Base-by-base conservation (phyloP, 371 early-diverging fungal genomes). In the Apophysomyces elegans region DNA sequence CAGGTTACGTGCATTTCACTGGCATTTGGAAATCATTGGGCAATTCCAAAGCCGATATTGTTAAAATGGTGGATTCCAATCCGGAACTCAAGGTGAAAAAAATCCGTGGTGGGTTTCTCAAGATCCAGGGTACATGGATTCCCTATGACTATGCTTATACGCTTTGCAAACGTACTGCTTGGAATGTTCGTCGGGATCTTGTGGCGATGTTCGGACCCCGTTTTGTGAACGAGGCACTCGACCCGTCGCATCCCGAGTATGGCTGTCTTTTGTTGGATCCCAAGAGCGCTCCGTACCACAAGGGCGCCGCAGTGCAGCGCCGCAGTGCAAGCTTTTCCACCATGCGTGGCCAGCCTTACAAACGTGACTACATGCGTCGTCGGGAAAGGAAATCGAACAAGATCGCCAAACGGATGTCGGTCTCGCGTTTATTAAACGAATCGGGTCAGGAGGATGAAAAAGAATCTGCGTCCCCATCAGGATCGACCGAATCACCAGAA, bases 111-210 rank as follows among this genome's bases (percentile, higher is more conserved):
- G 90, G 91, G 1, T 89, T 85, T 59, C 73, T 91, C 4, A 85
- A 84, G 66, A 91, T 89, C 56, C 91, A 89, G 76, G 90, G 90
- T 56, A 91, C 90, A 16, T 91, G 91, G 91, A 88, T 88, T 62
- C 88, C 89, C 2, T 85, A 81, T 56, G 83, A 85, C 39, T 77
- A 79, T 47, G 90, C 90, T 0, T 75, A 78, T 43, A 74, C 76
- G 8, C 76, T 88, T 11, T 87, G 87, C 44, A 76, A 77, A 37
- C 73, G 84, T 45, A 86, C 86, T 1, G 87, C 87, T 13, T 88
- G 78, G 71, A 71, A 76, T 38, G 78, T 90, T 37, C 81, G 90
- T 14, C 75, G 82, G n/a, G 86, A 88, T 57, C 71, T 90, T 5
- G 75, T 82, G 4, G 85, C 86, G 26, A 76, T 90, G 39, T 90